Base-by-base conservation (phyloP, 208 protist genomes). In the Trypanosoma conorhini region DNA sequence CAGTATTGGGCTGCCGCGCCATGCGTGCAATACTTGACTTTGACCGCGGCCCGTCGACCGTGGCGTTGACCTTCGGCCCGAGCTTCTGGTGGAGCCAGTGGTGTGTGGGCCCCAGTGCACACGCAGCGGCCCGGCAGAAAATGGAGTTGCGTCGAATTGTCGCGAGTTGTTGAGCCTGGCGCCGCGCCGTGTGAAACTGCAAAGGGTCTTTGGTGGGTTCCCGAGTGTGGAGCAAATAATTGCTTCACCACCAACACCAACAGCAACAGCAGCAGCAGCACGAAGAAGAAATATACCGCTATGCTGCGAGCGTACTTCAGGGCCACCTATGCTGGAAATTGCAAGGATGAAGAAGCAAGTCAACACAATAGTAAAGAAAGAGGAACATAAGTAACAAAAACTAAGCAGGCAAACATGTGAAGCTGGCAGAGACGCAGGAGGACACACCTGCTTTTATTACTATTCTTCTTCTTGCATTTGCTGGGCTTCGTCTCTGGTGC, bases 1-100 rank as follows among this genome's bases (percentile, higher is more conserved):
- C 71, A 0, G 77, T 81, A 55, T 81, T 81, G 35, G 52, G 31
- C 5, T 68, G 9, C 15, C 70, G 42, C 48, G 77, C 38, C 67
- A 73, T 71, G 24, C 71, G 63, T 10, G 48, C 33, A 63, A 75
- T 56, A 30, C 17, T 58, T 13, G 44, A 3, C 46, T 35, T 63
- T 21, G 30, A 38, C 31, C 28, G 38, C 21, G 42, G 28, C 8
- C 15, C 26, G 42, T 24, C 1, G 5, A 28, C 59, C 10, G 21
- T 42, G 28, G 44, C 24, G 15, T 8, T 26, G 15, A 24, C 3
- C 15, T 17, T 50, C 13, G 30, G 13, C 4, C 19, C 31, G 19
- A 42, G 22, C 1, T 15, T 19, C 5, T 38, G 1, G 22, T 26
- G n/a, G 17, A 22, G 5, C n/a, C 30, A 54, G 46, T 17, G 44